Percentiles rank a stretch among this genome's conserved stretches.
These are phyloP conservation scores for Kazachstania kunashirensis DNA, from an alignment of 805 yeast species.

Conservation along the genomic window DNA sequence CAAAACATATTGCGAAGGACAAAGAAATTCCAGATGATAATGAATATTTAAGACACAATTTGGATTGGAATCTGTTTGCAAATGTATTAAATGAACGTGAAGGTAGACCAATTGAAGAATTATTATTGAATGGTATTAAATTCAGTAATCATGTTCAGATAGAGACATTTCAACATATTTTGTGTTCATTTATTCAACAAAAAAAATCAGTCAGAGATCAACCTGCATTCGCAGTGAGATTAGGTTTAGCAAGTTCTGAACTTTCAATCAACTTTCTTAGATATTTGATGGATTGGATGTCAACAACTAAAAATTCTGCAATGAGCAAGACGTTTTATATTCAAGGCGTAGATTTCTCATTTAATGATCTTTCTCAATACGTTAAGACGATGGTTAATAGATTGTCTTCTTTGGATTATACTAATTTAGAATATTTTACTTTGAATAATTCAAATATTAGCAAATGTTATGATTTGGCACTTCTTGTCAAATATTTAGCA, in stretches of 20 bases:
- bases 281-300: constrained; percentile 49
- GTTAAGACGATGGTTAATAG: constrained; percentile 23
- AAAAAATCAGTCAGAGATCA: constrained; percentile 3
- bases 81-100: constrained; percentile 61
- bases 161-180: constrained; percentile 42
- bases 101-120: constrained; percentile 55
- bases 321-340: constrained; percentile 11
- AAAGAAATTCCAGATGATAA: constrained; percentile 6
- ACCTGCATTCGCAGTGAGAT: constrained; percentile 27
- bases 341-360: constrained; percentile 72
- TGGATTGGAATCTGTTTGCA: constrained; percentile 73
- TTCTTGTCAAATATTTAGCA: constrained; percentile 42
- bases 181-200: constrained; percentile 44
- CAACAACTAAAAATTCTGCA: constrained; percentile 15
- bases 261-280: constrained; percentile 48
- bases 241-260: constrained; percentile 73
- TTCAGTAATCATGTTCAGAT: constrained; percentile 37
- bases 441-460: constrained; percentile 53
- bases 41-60: constrained; percentile 44
- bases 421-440: constrained; percentile 42
- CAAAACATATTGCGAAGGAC: constrained; percentile 23
- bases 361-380: constrained; percentile 48
- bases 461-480: constrained; percentile 42
- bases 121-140: constrained; percentile 71
- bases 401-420: constrained; percentile 14